Percentiles rank a stretch among this genome's conserved stretches.
Evolutionary conservation across 805 yeast species (phyloP).

Genomic region (Maudiozyma turicensis): DNA sequence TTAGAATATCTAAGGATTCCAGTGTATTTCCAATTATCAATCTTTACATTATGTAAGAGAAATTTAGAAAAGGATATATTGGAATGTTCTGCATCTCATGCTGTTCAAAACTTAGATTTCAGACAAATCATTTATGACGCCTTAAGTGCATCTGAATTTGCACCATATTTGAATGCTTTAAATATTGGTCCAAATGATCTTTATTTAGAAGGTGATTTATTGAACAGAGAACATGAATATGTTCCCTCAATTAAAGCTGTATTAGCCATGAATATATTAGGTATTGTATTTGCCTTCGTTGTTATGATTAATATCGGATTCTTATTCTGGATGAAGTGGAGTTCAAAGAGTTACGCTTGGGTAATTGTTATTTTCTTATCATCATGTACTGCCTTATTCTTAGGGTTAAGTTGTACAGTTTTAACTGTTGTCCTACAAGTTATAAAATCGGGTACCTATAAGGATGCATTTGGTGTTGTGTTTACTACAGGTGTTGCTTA

Average conservation of each 20-base stretch:
- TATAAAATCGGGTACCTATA: constrained; percentile 26
- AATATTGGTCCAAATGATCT: constrained; percentile 20
- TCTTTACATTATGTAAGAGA: constrained; percentile 25
- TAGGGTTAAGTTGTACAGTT: constrained; percentile 22
- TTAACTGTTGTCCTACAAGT: constrained; percentile 20
- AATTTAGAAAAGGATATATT: constrained; percentile 15
- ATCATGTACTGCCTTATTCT: constrained; percentile 12
- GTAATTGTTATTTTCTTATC: background rate
- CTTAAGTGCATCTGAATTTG: constrained; percentile 22
- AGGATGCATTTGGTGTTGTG: constrained; percentile 25
- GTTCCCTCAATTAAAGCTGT: constrained; percentile 26
- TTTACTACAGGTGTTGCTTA: constrained; percentile 19
- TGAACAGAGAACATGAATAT: constrained; percentile 25
- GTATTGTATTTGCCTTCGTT: constrained; percentile 18
- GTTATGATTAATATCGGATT: constrained; percentile 9
- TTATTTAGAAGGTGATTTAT: constrained; percentile 24
- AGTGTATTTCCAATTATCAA: constrained; percentile 20
- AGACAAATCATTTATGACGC: constrained; percentile 24
- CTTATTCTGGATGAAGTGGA: constrained; percentile 8
- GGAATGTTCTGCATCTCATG: constrained; percentile 22
- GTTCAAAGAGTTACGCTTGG: constrained; percentile 5
- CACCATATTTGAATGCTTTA: constrained; percentile 25
- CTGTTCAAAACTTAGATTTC: constrained; percentile 28
- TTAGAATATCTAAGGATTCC: constrained; percentile 21
- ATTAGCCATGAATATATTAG: constrained; percentile 21